Base-by-base conservation (phyloP, 345 rosid species). In the Populus ilicifolia region DNA sequence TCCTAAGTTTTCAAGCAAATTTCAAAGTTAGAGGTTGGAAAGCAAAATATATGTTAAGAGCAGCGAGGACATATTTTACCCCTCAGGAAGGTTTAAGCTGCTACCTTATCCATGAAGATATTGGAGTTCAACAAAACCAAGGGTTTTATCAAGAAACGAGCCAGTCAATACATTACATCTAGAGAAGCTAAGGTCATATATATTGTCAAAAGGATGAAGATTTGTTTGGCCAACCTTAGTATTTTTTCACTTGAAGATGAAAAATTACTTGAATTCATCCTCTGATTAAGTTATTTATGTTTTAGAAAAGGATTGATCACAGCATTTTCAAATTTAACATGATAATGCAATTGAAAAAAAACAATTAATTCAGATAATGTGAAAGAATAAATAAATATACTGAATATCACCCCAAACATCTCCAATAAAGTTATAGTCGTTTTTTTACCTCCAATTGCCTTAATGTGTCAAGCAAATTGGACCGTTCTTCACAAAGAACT, bases 381-480 rank as follows among this genome's bases (percentile, higher is more conserved):
- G 70, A 3, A 65, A 16, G 6, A 65, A 18, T 6, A 2, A 46
- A 70, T 44, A 71, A 71, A 71, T 29, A 25, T 20, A 18, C 27
- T 30, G 33, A 38, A 65, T 68, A 75, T 41, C 44, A 46, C 67
- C 65, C 50, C 83, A 41, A 79, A 66, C 63, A 67, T 48, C 39
- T 75, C 11, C 35, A 12, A 66, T 23, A 9, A 33, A 43, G 73
- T 35, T 70, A 56, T 44, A 48, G 21, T 46, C n/a, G 69, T 13
- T 29, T 18, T 33, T 38, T 88, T 88, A 96, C 99, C 98, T 93
- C 97, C 52, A 96, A 80, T 79, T 92, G 98, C 84, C 98, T 90
- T 80, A 96, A 74, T 61, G 92, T 92, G 83, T 89, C 97, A 4
- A 88, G 84, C 87, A 96, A 88, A 84, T 83, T 83, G 7, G 97